These are phyloP conservation scores for Lophium mytilinum DNA, from an alignment of 495 filamentous ascomycete species.

Conservation along the genomic window DNA sequence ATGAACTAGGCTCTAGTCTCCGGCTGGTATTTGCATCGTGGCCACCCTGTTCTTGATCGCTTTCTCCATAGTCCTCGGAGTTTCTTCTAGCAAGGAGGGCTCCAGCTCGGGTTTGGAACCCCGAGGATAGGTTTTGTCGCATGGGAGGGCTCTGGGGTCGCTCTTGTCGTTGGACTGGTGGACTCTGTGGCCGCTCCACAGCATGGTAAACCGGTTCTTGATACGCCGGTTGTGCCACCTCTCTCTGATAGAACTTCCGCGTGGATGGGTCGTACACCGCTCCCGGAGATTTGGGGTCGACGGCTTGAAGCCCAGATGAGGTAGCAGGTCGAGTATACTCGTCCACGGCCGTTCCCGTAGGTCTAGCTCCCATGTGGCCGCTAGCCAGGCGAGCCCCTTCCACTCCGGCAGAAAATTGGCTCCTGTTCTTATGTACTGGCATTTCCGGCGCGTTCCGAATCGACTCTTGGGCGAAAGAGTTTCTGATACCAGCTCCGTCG, in stretches of 20 bases:
- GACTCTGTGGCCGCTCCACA: not conserved
- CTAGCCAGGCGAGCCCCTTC: constrained; percentile 40
- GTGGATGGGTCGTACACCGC: constrained; percentile 25
- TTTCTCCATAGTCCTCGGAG: constrained; percentile 15
- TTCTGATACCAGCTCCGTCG: constrained; percentile 10
- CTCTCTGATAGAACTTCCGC: constrained; percentile 22
- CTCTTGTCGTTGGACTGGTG: not conserved
- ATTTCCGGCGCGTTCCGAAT: constrained; percentile 42
- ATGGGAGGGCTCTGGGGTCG: not conserved
- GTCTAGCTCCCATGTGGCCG: constrained; percentile 26
- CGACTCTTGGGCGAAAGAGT: constrained; percentile 32
- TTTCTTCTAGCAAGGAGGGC: constrained; percentile 6
- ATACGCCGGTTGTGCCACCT: constrained; percentile 6
- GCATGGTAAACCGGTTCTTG: constrained; percentile 2
- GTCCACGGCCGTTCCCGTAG: constrained; percentile 34
- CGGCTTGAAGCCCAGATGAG: constrained; percentile 1
- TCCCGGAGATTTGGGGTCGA: constrained; percentile 19
- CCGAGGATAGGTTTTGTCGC: not conserved
- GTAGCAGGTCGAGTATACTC: not conserved
- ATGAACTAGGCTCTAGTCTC: not conserved
- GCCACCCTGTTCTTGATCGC: constrained; percentile 4
- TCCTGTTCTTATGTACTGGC: constrained; percentile 49
- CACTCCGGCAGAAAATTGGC: constrained; percentile 34
- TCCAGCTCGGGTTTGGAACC: not conserved
- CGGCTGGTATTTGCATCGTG: not conserved